Percentiles rank a stretch among this genome's conserved stretches.
Conservation (phyloP, 2,329 filamentous ascomycete genomes). For the Arthrobotrys conoides region DNA sequence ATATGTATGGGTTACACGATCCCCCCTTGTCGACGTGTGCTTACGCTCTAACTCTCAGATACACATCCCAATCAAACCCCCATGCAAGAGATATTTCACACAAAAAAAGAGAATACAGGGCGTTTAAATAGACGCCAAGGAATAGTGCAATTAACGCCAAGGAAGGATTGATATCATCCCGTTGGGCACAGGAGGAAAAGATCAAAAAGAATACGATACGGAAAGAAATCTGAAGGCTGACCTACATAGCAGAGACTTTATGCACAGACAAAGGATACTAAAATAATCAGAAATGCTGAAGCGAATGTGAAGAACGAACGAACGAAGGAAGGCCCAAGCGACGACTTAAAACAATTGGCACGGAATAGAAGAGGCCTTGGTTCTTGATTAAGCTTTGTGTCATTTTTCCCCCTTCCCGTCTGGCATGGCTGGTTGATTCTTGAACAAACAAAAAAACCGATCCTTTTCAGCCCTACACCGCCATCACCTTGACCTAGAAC, state of each 20-base stretch:
- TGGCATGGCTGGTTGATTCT: background rate
- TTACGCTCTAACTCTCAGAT: background rate
- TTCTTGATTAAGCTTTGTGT: slow-evolving; percentile 13
- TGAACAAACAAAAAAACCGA: background rate
- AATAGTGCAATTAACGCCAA: slow-evolving; percentile 1
- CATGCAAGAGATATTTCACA: background rate
- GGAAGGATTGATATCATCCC: slow-evolving; percentile 12
- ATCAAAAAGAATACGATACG: too few relatives aligned
- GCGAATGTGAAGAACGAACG: slow-evolving; percentile 13
- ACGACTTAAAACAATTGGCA: slow-evolving; percentile 5
- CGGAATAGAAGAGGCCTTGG: slow-evolving; percentile 16
- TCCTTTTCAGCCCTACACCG: slow-evolving; percentile 14
- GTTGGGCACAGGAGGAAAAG: slow-evolving; percentile 4
- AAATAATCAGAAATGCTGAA: slow-evolving; percentile 13
- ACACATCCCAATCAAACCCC: background rate
- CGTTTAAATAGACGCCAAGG: slow-evolving; percentile 29
- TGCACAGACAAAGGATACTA: background rate
- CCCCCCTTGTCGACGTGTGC: background rate
- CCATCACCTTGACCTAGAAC: background rate
- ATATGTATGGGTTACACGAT: slow-evolving; percentile 1
- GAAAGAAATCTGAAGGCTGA: background rate
- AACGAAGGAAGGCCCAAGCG: slow-evolving; percentile 26
- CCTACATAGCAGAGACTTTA: background rate
- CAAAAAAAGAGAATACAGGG: background rate
- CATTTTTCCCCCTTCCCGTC: background rate